Evolutionary conservation across 176 grass and related monocot genomes (phyloP), one percentile per base, ranked within the genome.

Genomic region (Rhynchospora pubera): DNA sequence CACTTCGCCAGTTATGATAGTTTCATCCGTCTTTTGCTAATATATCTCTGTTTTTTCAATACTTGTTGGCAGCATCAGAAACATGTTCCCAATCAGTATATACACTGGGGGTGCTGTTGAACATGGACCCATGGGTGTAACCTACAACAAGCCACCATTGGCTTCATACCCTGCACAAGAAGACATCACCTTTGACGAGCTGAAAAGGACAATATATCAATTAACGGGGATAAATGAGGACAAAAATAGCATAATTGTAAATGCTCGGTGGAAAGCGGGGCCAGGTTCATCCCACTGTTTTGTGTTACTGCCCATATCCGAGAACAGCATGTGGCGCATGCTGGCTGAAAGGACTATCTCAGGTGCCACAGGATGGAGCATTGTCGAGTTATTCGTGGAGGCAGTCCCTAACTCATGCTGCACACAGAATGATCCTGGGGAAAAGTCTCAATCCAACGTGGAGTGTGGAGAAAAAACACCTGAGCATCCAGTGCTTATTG

Each of bases 331-430:
- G 71, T 75, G 71, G 71, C 45, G 39, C 12, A 75, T 75, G 71
- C 2, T 75, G 22, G 71, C 52, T 9, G 71, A 51, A 9, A 75
- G 52, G 71, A 75, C 71, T 4, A 46, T 75, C 10, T 75, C 71
- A 7, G 71, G 71, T 30, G 71, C 10, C 71, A 75, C 68, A 5
- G 68, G 68, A 73, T 73, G 68, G 68, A 73, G 47, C 71, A 75
- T 75, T 0, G 71, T 75, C 5, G 71, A 75, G 47, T 75, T 75
- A 14, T 75, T 75, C 5, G n/a, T 75, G 3, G 47, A 75, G 11
- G 1, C 47, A 3, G 71, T 75, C 12, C 71, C 47, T 0, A 75
- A 28, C 48, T 28, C 71, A 1, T 21, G 21, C 7, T 45, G 34
- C 23, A 26, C 19, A 0, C 47, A 26, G 12, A 75, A 3, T 75